These are phyloP conservation scores for Graphilbum ipis-grandicollis DNA, from an alignment of 2,329 filamentous ascomycete genomes.

Conservation along the genomic window DNA sequence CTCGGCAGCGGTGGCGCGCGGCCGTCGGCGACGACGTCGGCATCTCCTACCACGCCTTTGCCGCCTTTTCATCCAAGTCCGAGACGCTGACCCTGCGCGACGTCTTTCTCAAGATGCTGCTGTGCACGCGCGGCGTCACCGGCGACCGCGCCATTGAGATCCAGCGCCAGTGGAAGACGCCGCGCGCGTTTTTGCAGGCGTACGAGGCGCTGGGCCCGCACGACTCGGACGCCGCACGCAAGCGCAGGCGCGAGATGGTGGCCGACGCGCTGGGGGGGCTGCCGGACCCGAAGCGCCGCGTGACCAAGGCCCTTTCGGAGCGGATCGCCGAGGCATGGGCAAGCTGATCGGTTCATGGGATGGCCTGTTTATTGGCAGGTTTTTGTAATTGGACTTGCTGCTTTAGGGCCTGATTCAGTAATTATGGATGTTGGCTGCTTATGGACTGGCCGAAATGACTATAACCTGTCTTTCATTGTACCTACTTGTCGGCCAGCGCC, in stretches of 20 bases:
- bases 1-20: slow-evolving; percentile 16
- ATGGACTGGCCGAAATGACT: background rate
- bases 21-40: slow-evolving; percentile 22
- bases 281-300: slow-evolving; percentile 48
- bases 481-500: slow-evolving; percentile 2
- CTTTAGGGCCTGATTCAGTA: no score
- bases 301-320: slow-evolving; percentile 46
- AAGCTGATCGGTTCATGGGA: no score
- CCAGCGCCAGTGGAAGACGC: slow-evolving; percentile 62
- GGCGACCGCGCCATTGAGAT: slow-evolving; percentile 68
- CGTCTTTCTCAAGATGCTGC: slow-evolving; percentile 69
- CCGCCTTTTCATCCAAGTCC: slow-evolving; percentile 57
- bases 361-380: no score
- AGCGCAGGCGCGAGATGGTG: slow-evolving; percentile 43
- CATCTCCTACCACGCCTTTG: slow-evolving; percentile 55
- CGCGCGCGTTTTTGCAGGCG: slow-evolving; percentile 51
- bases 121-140: slow-evolving; percentile 60
- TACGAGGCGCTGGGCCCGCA: slow-evolving; percentile 37
- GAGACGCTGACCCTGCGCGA: slow-evolving; percentile 58
- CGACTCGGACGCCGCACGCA: slow-evolving; percentile 25
- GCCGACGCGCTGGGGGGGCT: slow-evolving; percentile 36
- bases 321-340: slow-evolving; percentile 62
- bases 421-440: no score
- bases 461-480: background rate
- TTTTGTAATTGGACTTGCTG: background rate